phyloP scores from a whole-genome alignment of 2,329 filamentous ascomycete genomes.

The Penicillium decumbens region DNA sequence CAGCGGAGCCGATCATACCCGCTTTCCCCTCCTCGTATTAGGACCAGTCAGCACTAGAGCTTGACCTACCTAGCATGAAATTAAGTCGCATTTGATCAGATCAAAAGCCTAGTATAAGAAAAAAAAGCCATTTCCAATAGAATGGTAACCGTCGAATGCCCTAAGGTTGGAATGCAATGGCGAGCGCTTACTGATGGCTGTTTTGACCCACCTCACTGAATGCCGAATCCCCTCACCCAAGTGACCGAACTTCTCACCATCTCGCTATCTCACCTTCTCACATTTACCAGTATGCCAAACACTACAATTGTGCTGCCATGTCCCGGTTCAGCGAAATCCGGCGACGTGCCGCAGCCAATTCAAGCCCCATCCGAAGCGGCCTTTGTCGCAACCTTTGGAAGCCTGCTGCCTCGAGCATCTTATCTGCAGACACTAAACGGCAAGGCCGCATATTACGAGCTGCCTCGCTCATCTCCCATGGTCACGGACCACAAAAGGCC shows the following conservation, averaged over 20 bases:
- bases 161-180: too few species aligned
- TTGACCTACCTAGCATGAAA: too few species aligned
- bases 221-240: background rate
- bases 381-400: slow-evolving; percentile 24
- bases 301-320: slow-evolving; percentile 17
- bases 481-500: background rate
- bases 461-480: background rate
- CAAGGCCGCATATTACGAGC: slow-evolving; percentile 20
- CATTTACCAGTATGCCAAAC: slow-evolving; percentile 11
- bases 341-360: slow-evolving; percentile 6
- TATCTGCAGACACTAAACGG: slow-evolving; percentile 20
- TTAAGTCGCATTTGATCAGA: too few species aligned
- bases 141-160: too few species aligned
- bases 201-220: background rate
- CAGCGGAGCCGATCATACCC: too few species aligned
- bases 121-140: too few species aligned
- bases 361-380: slow-evolving; percentile 22
- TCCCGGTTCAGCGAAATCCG: slow-evolving; percentile 7
- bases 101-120: too few species aligned
- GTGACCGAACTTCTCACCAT: background rate
- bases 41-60: too few species aligned
- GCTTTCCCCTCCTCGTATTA: too few species aligned
- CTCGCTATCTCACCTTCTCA: background rate
- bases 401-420: slow-evolving; percentile 17
- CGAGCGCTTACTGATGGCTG: too few species aligned